A percentile compares a stretch with the other conserved stretches of the same genome.
Conservation (phyloP, 1,284 basidiomycete genomes). For the Malassezia slooffiae region DNA sequence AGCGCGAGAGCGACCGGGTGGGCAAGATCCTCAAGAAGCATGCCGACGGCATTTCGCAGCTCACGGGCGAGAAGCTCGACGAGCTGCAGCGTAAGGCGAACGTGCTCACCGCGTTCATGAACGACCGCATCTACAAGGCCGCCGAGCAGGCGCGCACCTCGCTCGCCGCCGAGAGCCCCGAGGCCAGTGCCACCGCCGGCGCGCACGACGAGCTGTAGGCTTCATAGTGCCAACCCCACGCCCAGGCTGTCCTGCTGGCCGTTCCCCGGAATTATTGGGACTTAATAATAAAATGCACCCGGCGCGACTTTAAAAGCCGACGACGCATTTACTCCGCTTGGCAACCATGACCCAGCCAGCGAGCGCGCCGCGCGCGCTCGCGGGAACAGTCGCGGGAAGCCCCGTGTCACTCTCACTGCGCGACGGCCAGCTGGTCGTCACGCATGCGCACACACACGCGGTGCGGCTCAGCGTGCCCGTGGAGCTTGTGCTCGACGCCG, state of each 20-base stretch:
- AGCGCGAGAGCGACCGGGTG: constrained; percentile 70
- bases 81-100: constrained; percentile 87
- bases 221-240: too few relatives aligned
- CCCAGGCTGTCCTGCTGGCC: too few relatives aligned
- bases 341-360: too few relatives aligned
- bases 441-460: too few relatives aligned
- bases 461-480: constrained; percentile 3
- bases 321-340: too few relatives aligned
- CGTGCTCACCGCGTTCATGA: constrained; percentile 63
- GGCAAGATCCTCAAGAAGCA: constrained; percentile 60
- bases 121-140: constrained; percentile 24
- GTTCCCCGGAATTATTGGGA: too few relatives aligned
- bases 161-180: background rate
- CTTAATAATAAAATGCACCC: too few relatives aligned
- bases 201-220: constrained; percentile 9
- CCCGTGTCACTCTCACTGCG: too few relatives aligned
- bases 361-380: too few relatives aligned
- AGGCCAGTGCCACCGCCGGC: background rate
- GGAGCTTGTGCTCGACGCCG: constrained; percentile 8
- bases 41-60: constrained; percentile 46
- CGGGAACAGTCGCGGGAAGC: too few relatives aligned
- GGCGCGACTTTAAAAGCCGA: too few relatives aligned
- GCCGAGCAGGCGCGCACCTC: constrained; percentile 13
- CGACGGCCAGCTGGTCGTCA: too few relatives aligned
- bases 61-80: constrained; percentile 71